Conservation (phyloP, 306 rosid species). For the Lathyrus tuberosus region DNA sequence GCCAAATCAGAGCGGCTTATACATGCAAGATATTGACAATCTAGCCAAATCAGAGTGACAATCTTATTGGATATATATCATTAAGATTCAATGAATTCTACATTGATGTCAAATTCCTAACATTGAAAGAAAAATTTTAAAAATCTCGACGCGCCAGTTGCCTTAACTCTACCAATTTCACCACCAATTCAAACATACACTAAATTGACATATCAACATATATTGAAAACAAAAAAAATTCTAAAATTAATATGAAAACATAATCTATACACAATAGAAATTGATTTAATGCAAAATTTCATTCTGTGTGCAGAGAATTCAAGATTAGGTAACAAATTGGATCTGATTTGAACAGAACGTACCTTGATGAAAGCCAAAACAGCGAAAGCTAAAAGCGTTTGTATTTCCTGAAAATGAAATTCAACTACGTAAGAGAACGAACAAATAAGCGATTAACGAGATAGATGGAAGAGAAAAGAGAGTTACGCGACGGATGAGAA, state of each 20-base stretch:
- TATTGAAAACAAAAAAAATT: neutral
- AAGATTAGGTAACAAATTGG: neutral
- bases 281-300: neutral
- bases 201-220: neutral
- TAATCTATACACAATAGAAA: neutral
- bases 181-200: too few species aligned
- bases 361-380: conserved; percentile 74
- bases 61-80: too few species aligned
- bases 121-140: too few species aligned
- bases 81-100: too few species aligned
- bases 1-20: conserved; percentile 1
- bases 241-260: neutral
- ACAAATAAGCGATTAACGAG: neutral
- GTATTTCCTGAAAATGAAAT: conserved; percentile 62
- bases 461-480: conserved; percentile 29
- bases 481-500: conserved; percentile 67
- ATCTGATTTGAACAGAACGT: conserved; percentile 1
- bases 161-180: too few species aligned
- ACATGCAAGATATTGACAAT: conserved; percentile 3
- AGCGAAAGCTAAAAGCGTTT: conserved; percentile 63
- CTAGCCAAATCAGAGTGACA: conserved; percentile 12
- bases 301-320: neutral
- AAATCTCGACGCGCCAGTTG: too few species aligned
- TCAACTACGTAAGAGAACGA: neutral
- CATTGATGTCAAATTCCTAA: too few species aligned